Base-by-base conservation (phyloP, 1,284 basidiomycete genomes). In the Ceratobasidium sp. region DNA sequence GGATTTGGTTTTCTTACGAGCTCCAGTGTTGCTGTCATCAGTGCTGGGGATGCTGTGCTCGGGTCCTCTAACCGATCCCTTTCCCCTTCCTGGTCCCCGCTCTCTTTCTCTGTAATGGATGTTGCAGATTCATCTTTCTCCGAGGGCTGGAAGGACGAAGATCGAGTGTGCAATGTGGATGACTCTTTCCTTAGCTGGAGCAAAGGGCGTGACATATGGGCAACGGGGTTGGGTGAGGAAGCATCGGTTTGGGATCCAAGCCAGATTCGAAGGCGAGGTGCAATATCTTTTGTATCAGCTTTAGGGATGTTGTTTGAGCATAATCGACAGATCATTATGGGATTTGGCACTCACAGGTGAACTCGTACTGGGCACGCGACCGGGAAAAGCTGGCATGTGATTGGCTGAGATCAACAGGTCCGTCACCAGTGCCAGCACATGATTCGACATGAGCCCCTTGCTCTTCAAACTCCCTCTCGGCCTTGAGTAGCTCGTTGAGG, bases 211-310 rank as follows among this genome's bases (percentile, higher is more conserved):
- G 13, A 12, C 17, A 54, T 17, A 17, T n/a, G 6, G n/a, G 4
- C 27, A 35, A 5, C 25, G 12, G 52, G 17, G 17, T 32, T 12
- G 13, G 49, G 2, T 4, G 32, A 22, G 17, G 60, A 52, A 52
- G 32, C n/a, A 25, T 52, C 60, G 2, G 64, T 45, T 25, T 54
- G 40, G 15, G 64, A 53, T 29, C 55, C 22, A 67, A 85, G 75
- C 73, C 81, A 83, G 32, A 90, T 76, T 49, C 85, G 78, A 68
- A 88, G 77, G 31, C 83, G 82, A 2, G 88, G 86, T 70, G 87
- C 83, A 43, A 86, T 82, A 38, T 78, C 35, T 8, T 55, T 69
- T 20, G 40, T 79, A 45, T 84, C 82, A 0, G 82, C 80, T 42
- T 79, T 77, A 34, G 78, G 77, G 50, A 79, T 79, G 60, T 22